Conservation (phyloP, 164 flowering plant genomes). For the Chimonanthus salicifolius region DNA sequence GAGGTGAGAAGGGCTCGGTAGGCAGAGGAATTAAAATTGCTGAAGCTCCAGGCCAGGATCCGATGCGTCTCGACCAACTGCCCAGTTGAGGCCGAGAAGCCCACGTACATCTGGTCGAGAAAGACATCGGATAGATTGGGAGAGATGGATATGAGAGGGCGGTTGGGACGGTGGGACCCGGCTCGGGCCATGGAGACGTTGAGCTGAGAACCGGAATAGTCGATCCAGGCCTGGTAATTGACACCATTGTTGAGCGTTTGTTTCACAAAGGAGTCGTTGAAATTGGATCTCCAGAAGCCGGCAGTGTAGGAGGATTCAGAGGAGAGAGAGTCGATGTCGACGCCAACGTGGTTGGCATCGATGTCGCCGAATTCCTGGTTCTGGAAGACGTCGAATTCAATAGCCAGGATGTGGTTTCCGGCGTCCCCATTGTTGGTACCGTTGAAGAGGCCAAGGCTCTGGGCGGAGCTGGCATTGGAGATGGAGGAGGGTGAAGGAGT, state of each 20-base stretch:
- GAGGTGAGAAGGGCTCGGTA: constrained; percentile 25
- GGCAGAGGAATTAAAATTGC: constrained; percentile 31
- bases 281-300: constrained; percentile 23
- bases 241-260: constrained; percentile 23
- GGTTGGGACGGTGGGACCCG: constrained; percentile 23
- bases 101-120: constrained; percentile 36
- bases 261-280: constrained; percentile 9
- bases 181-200: constrained; percentile 37
- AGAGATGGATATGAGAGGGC: constrained; percentile 19
- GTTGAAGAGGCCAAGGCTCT: constrained; percentile 21
- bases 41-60: constrained; percentile 42
- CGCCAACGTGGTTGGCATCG: constrained; percentile 12
- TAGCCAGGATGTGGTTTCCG: constrained; percentile 12
- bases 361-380: constrained; percentile 10
- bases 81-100: constrained; percentile 35
- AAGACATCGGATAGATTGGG: constrained; percentile 26
- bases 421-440: constrained; percentile 3
- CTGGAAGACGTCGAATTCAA: constrained; percentile 14
- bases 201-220: constrained; percentile 17
- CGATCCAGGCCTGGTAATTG: constrained; percentile 46
- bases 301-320: constrained; percentile 9
- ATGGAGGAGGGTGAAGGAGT: constrained; percentile 17
- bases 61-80: constrained; percentile 25
- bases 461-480: constrained; percentile 23
- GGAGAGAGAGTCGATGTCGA: constrained; percentile 13